Evolutionary conservation across 345 rosid genomes (phyloP).

Genomic region (Trapa bicornis): DNA sequence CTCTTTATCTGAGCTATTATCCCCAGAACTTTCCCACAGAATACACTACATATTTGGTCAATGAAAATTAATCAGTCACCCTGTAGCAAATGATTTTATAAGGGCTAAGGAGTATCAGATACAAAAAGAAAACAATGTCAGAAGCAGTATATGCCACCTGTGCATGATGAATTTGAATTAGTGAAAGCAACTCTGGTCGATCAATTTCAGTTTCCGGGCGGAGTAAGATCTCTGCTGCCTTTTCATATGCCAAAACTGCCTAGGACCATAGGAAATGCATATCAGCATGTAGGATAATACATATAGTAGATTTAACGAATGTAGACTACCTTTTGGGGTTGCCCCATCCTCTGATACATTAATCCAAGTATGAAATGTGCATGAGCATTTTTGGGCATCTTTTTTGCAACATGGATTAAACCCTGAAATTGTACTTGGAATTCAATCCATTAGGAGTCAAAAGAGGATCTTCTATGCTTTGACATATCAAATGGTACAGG

Average conservation of each 20-base stretch:
- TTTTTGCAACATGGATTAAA: conserved; percentile 80
- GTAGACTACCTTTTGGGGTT: conserved; percentile 69
- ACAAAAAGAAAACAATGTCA: background rate
- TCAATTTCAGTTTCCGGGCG: conserved; percentile 75
- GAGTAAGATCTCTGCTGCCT: conserved; percentile 75
- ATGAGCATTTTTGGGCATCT: conserved; percentile 97
- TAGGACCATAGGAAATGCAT: conserved; percentile 14
- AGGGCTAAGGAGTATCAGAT: background rate
- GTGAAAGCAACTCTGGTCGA: conserved; percentile 80
- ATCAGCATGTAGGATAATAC: conserved; percentile 4
- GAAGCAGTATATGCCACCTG: conserved; percentile 49
- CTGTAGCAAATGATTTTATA: background rate
- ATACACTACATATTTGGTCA: conserved; percentile 43
- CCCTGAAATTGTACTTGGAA: conserved; percentile 37
- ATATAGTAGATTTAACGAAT: background rate
- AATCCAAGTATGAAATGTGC: conserved; percentile 91
- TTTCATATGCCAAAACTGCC: conserved; percentile 86
- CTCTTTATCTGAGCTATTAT: conserved; percentile 54
- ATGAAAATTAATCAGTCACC: conserved; percentile 9
- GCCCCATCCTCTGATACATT: conserved; percentile 88
- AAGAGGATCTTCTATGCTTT: background rate
- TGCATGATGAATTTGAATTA: conserved; percentile 90
- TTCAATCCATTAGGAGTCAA: background rate
- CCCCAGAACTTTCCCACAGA: conserved; percentile 57
- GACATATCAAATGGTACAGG: background rate